Evolutionary conservation across 1,284 basidiomycete genomes (phyloP), one percentile per base, ranked within the genome.

Genomic region (Trametes pubescens): DNA sequence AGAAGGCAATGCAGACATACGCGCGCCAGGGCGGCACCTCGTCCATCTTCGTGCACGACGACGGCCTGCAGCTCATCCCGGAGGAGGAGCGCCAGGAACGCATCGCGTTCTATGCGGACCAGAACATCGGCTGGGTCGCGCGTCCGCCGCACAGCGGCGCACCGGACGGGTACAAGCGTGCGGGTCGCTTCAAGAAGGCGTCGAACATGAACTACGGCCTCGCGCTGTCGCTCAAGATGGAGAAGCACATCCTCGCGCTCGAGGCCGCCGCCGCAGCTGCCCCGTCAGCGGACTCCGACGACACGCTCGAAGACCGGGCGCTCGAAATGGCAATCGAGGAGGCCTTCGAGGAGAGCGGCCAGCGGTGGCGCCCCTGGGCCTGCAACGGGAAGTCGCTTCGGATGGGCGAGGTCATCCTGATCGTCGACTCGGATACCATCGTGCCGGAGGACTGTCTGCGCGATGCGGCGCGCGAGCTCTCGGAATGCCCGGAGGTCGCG

Each of bases 1-100:
- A 95, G 78, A 88, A 87, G 74, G 93, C 93, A 0, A 94, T 95
- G 87, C 91, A 91, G 73, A 94, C 91, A 1, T 94, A 94, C 73
- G 91, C 92, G 22, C 82, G 91, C 0, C 92, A 94, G 72, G 92
- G 92, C 22, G 92, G 92, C 11, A 90, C 90, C 0, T 92, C 89
- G 5, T 78, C 85, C 22, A 92, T 94, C 71, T 83, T 94, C 61
- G 80, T 94, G 21, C 89, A 92, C 69, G 92, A 94, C 65, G 91
- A 94, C 73, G 94, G 93, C 16, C 55, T 80, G 54, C 78, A 81
- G 68, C 76, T 81, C 62, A 71, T 81, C 69, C 70, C 73, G 3
- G 76, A 77, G 51, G 72, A 72, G 24, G 79, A 80, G 44, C 77
- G 78, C 35, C 68, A 73, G 48, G 76, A 72, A 59, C 79, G 80